Evolutionary conservation across 805 yeast species (phyloP), one percentile per base, ranked within the genome.

Genomic region (Priceomyces melissophilus): DNA sequence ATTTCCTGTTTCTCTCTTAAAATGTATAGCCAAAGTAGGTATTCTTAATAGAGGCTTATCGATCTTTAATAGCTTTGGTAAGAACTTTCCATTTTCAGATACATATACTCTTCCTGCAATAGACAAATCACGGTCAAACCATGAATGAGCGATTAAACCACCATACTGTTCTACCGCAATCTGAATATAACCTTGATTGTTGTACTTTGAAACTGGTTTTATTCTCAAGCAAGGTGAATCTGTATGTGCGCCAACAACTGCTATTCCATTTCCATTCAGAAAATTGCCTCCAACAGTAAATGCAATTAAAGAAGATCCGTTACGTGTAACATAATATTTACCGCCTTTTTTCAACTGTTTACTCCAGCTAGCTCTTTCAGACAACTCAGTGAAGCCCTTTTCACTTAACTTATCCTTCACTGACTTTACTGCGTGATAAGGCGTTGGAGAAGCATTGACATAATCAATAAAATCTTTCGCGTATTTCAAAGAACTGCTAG

Each of bases 101-200:
- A 87, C 84, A 57, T 82, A 82, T 1, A 91, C 96, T 50, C 98
- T 74, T 11, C 99, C 99, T 7, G 97, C 98, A 44, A 89, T 69
- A 30, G 91, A 76, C 52, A 93, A 73, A 60, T 91, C 97, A 44
- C 97, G 79, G 61, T 91, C 99, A 57, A 93, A 91, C 97, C 98
- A 91, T 4, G 96, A 79, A 58, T 87, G 96, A 81, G 97, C 93
- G 41, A 90, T 81, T 38, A 96, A 93, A 28, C 98, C 98, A 42
- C 99, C 98, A 56, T 91, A 91, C 37, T 83, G 78, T 63, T 93
- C 98, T 8, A 93, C 95, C 30, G 96, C 98, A 13, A 93, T 80
- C 60, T 90, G 96, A 41, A 80, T 74, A 54, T 81, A 91, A 1
- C 95, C 95, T 52, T 86, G 90, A 12, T 72, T 67, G 9, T 67